Evolutionary conservation across 495 filamentous ascomycete species (phyloP).

Genomic region (Aspergillus coremiiformis): DNA sequence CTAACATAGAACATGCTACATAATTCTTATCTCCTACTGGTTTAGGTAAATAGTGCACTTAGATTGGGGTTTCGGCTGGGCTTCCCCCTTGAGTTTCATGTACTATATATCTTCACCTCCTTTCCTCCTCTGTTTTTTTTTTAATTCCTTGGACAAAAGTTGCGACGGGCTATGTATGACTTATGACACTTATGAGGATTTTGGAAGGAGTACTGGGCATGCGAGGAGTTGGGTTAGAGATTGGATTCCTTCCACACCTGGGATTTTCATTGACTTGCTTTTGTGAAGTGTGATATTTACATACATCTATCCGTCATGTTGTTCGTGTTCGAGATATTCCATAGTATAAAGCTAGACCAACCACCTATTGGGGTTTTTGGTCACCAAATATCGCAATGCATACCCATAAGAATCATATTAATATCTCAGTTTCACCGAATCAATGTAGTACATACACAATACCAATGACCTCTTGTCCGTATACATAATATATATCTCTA

Average conservation of each 20-base stretch:
- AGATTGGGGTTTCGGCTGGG: background rate
- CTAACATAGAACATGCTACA: background rate
- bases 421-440: too few species aligned
- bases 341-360: too few species aligned
- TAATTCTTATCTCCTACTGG: background rate
- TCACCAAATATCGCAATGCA: too few species aligned
- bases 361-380: too few species aligned
- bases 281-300: background rate
- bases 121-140: background rate
- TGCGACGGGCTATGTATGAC: slow-evolving; percentile 2
- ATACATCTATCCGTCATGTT: too few species aligned
- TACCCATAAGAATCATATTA: too few species aligned
- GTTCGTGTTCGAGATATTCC: too few species aligned
- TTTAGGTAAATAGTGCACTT: background rate
- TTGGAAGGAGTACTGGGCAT: background rate
- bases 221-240: background rate
- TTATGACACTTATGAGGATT: slow-evolving; percentile 1
- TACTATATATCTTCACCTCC: background rate
- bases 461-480: too few species aligned
- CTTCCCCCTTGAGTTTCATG: background rate
- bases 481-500: background rate
- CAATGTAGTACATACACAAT: too few species aligned
- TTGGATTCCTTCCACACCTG: background rate
- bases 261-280: background rate
- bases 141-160: background rate